phyloP scores from a whole-genome alignment of 345 rosid genomes.

The Salix dunnii region DNA sequence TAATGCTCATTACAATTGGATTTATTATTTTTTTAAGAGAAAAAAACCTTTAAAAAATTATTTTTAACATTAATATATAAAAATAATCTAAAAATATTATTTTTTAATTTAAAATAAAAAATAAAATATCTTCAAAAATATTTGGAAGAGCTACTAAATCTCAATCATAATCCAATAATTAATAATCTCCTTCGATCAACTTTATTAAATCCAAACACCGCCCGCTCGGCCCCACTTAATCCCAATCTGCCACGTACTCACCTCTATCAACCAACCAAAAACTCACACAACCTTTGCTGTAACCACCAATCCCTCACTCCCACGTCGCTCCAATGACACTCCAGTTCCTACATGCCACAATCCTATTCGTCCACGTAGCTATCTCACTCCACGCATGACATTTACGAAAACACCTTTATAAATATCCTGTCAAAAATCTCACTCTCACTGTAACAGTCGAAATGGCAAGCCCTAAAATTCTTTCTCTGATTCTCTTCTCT shows the following conservation, averaged over 20 bases:
- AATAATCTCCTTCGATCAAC: too few relatives aligned
- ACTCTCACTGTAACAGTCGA: conserved; percentile 1
- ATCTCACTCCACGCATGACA: not conserved
- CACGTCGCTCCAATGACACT: conserved; percentile 18
- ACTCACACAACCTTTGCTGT: not conserved
- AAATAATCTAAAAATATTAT: too few relatives aligned
- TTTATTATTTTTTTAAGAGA: too few relatives aligned
- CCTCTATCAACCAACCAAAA: not conserved
- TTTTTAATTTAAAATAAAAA: too few relatives aligned
- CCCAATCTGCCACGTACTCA: not conserved
- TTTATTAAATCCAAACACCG: not conserved
- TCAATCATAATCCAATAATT: too few relatives aligned
- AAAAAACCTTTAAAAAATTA: too few relatives aligned
- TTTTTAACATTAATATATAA: too few relatives aligned
- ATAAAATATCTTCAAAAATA: too few relatives aligned
- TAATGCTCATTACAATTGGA: too few relatives aligned
- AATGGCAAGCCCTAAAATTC: conserved; percentile 28
- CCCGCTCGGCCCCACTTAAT: not conserved
- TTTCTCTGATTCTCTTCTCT: conserved; percentile 33
- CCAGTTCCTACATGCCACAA: not conserved
- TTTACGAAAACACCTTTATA: not conserved
- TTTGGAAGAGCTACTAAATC: too few relatives aligned
- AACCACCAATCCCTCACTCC: conserved; percentile 9
- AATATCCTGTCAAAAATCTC: not conserved
- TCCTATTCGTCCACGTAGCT: conserved; percentile 3